Base-by-base conservation (phyloP, 176 grass and related monocot genomes). In the Tillandsia leiboldiana region DNA sequence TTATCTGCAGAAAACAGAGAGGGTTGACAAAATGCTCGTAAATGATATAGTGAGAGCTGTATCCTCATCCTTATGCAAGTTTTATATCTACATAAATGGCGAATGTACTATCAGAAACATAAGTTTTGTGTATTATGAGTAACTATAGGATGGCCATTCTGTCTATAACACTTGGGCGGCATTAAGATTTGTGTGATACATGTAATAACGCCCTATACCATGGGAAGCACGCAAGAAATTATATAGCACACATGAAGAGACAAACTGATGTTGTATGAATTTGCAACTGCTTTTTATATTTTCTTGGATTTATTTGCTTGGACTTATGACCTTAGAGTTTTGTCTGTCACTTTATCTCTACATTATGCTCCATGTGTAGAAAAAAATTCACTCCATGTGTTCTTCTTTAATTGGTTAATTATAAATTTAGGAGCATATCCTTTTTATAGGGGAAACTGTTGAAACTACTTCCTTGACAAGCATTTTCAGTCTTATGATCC, bases 401-500 rank as follows among this genome's bases (percentile, higher is more conserved):
- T 42, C 33, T 42, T 42, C 3, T 42, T 42, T 42, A 42, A 42
- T 42, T 42, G 33, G 33, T 42, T 42, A 42, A 42, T 42, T 42
- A 42, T 18, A 15, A 48, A 13, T 48, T 29, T 11, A 49, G 50
- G 4, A 33, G 51, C 61, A 12, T 33, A 14, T 49, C 10, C 28
- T 12, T 27, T 48, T 26, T 56, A 20, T 49, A 17, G 50, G 14
- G 8, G 53, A 51, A 75, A 54, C 11, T 49, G 9, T n/a, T 79
- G 53, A 51, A 75, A 54, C 11, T 49, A 11, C n/a, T 79, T 80
- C 85, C 88, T 88, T 96, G 77, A 96, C 78, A 78, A 79, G 69
- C 48, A 80, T 52, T 72, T 79, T 59, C 71, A 97, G 93, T 97
- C 89, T n/a, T 90, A 92, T 90, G 89, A 97, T 84, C 93, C 93